Evolutionary conservation across 2,329 filamentous ascomycete genomes (phyloP), one percentile per base, ranked within the genome.

Genomic region (Cladosporium velox): DNA sequence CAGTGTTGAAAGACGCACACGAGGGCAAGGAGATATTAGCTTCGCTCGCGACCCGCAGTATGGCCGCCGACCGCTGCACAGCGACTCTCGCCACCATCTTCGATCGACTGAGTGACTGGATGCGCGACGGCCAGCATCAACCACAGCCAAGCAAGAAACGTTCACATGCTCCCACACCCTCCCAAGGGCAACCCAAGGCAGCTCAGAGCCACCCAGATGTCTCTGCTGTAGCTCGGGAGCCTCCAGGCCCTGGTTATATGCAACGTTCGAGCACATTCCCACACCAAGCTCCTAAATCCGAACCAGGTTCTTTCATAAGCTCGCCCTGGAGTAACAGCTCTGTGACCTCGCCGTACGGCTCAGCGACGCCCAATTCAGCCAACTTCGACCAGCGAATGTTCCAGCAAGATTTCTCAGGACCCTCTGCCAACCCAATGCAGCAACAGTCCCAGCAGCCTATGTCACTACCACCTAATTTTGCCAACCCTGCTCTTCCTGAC

Each of bases 51-150:
- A 88, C 91, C 72, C 90, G 90, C 72, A 97, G 93, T 74, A 85
- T 96, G 83, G 93, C 93, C 41, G 95, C 95, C 3, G 92, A 97
- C 75, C 85, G 92, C 68, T 95, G 96, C 73, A 92, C 91, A 1
- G 85, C 84, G 55, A 90, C 91, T 49, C 83, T 99, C 32, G 86
- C 88, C 75, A 92, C 84, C 59, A 84, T 97, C 8, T 97, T 98
- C 76, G 91, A 95, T 67, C 88, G 93, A 74, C 79, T 98, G 0
- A 92, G 93, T 0, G 89, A 74, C 34, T 79, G 76, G 75, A 74
- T 77, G 72, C 82, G 86, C 38, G 79, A 83, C 66, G 81, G 78
- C 58, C 79, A 80, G 26, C 70, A 75, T 18, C 80, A 80, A 55
- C 75, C 79, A 12, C 65, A 71, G 8, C 76, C 79, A n/a, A 78